These are phyloP conservation scores for Piromyces finnis DNA, from an alignment of 192 early-diverging fungal species.

Conservation along the genomic window DNA sequence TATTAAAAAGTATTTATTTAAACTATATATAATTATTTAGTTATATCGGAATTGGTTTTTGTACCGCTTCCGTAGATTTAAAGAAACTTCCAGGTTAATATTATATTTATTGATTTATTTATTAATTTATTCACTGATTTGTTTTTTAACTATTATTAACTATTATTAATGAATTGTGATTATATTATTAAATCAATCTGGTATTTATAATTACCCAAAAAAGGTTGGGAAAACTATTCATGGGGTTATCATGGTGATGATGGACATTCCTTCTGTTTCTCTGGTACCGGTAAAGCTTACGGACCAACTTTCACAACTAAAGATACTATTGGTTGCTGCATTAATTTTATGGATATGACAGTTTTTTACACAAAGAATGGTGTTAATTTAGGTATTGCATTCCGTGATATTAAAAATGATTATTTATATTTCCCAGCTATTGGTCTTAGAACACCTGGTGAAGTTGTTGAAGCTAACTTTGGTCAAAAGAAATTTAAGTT, in stretches of 20 bases:
- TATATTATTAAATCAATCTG: too few relatives aligned
- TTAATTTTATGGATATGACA: conserved; percentile 57
- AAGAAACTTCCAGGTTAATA: conserved; percentile 63
- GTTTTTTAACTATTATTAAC: not conserved
- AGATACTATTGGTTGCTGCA: conserved; percentile 84
- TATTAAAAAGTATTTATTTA: too few relatives aligned
- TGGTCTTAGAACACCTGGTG: conserved; percentile 54
- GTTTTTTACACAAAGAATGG: conserved; percentile 93
- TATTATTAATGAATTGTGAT: too few relatives aligned
- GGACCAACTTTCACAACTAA: conserved; percentile 81
- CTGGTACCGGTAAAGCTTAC: conserved; percentile 55
- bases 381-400: conserved; percentile 36
- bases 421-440: conserved; percentile 43
- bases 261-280: conserved; percentile 62
- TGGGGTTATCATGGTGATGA: conserved; percentile 98
- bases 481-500: conserved; percentile 48
- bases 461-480: conserved; percentile 60
- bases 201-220: too few relatives aligned
- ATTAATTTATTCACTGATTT: not conserved
- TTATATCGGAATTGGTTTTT: conserved; percentile 84
- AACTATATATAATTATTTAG: conserved; percentile 1
- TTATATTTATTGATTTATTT: not conserved
- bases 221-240: conserved; percentile 74
- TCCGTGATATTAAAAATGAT: conserved; percentile 17
- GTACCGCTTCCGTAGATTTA: conserved; percentile 21